Percentiles rank a stretch among this genome's conserved stretches.
Evolutionary conservation across 805 yeast species (phyloP).

Genomic region (Debaryomyces maramus): DNA sequence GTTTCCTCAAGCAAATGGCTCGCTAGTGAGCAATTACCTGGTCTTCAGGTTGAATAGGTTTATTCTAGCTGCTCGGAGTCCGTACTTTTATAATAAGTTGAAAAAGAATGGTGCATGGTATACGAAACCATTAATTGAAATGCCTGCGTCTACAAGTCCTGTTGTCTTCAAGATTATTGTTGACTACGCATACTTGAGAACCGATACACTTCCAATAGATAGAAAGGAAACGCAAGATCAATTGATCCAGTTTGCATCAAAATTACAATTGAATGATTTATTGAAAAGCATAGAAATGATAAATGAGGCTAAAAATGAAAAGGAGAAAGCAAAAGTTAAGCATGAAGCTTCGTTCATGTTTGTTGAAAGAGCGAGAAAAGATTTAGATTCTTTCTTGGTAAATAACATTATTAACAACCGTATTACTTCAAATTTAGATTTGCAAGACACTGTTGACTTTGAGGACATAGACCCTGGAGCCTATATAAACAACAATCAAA

Average conservation of each 20-base stretch:
- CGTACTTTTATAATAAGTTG: conserved; percentile 23
- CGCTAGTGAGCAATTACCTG: conserved; percentile 11
- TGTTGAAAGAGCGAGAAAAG: conserved; percentile 35
- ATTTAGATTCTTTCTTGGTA: conserved; percentile 30
- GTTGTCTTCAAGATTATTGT: conserved; percentile 22
- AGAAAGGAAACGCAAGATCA: conserved; percentile 12
- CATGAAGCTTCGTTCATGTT: conserved; percentile 31
- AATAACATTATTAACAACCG: conserved; percentile 21
- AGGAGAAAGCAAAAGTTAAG: conserved; percentile 27
- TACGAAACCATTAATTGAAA: conserved; percentile 12
- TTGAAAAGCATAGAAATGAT: conserved; percentile 31
- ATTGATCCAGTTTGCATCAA: conserved; percentile 31
- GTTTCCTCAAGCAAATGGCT: conserved; percentile 19
- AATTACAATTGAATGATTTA: conserved; percentile 37
- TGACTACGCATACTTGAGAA: conserved; percentile 34
- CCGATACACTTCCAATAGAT: conserved; percentile 27
- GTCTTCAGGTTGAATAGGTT: conserved; percentile 27
- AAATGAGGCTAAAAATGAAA: conserved; percentile 18
- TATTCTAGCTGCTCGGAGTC: conserved; percentile 35
- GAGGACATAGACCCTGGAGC: conserved; percentile 27
- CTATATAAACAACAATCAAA: conserved; percentile 20
- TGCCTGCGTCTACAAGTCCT: conserved; percentile 18
- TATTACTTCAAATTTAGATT: conserved; percentile 10
- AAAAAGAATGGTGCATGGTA: conserved; percentile 23
- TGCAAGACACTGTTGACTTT: conserved; percentile 26